Evolutionary conservation across 352 stramenopile species (phyloP).

Genomic region (Phytophthora ohioensis): DNA sequence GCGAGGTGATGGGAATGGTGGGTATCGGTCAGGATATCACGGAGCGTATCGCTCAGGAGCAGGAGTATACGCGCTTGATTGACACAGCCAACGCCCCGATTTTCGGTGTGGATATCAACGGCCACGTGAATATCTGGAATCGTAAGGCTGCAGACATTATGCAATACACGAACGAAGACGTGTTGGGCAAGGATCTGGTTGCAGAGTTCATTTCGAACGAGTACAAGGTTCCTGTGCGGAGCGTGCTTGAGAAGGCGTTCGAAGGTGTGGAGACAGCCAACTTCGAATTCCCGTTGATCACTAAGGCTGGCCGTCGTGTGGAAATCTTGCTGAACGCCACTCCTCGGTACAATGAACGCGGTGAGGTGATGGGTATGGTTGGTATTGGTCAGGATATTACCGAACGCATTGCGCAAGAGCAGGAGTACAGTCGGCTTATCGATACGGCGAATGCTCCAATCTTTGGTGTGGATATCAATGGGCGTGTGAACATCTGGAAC

Average conservation of each 20-base stretch:
- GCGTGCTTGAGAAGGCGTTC: slow-evolving; percentile 55
- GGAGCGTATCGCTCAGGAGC: slow-evolving; percentile 73
- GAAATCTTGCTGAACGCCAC: slow-evolving; percentile 83
- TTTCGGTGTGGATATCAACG: slow-evolving; percentile 73
- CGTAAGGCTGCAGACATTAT: slow-evolving; percentile 47
- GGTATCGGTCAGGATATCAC: slow-evolving; percentile 89
- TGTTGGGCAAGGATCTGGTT: slow-evolving; percentile 45
- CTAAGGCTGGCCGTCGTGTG: slow-evolving; percentile 57
- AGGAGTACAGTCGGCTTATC: slow-evolving; percentile 63
- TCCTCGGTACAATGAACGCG: slow-evolving; percentile 62
- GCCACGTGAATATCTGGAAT: slow-evolving; percentile 67
- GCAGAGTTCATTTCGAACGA: slow-evolving; percentile 62
- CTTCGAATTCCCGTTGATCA: slow-evolving; percentile 81
- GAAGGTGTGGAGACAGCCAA: slow-evolving; percentile 59
- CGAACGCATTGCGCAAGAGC: slow-evolving; percentile 57
- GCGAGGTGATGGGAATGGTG: slow-evolving; percentile 87
- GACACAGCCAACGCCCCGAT: slow-evolving; percentile 73
- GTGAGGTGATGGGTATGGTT: slow-evolving; percentile 71
- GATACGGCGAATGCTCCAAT: slow-evolving; percentile 85
- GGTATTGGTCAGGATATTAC: slow-evolving; percentile 82
- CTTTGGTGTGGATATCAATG: slow-evolving; percentile 76
- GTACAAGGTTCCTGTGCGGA: slow-evolving; percentile 48
- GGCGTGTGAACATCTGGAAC: slow-evolving; percentile 67
- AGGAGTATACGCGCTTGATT: slow-evolving; percentile 80
- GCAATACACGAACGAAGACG: slow-evolving; percentile 62